A percentile compares a stretch with the other conserved stretches of the same genome.
Conservation (phyloP, 306 rosid species). For the Castanospermum australe region DNA sequence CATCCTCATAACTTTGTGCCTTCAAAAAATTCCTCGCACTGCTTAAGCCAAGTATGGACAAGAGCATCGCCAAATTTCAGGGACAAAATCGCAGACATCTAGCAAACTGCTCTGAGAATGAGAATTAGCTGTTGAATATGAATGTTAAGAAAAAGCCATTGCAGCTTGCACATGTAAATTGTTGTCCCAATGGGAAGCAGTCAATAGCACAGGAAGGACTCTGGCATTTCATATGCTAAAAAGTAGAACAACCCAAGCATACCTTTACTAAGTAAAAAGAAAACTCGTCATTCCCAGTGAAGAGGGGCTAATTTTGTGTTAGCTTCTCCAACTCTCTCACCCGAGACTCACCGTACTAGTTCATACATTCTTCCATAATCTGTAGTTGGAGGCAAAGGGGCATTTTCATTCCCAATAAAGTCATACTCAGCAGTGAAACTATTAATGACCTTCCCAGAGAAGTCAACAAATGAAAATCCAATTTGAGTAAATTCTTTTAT, state of each 20-base stretch:
- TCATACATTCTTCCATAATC: conserved; percentile 46
- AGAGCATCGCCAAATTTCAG: background rate
- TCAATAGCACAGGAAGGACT: conserved; percentile 45
- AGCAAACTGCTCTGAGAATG: conserved; percentile 1
- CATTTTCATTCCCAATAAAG: conserved; percentile 46
- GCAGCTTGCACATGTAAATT: conserved; percentile 38
- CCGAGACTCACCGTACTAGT: conserved; percentile 34
- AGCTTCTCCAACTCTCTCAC: conserved; percentile 45
- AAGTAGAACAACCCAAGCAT: conserved; percentile 47
- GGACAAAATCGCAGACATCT: background rate
- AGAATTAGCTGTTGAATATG: conserved; percentile 29
- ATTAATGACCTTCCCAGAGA: conserved; percentile 39
- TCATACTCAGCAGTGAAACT: conserved; percentile 52
- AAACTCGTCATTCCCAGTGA: conserved; percentile 66
- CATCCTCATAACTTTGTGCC: too few species aligned
- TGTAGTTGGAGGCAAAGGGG: conserved; percentile 50
- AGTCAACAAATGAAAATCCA: background rate
- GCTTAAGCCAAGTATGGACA: background rate
- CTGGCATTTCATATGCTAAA: conserved; percentile 47
- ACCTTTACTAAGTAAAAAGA: conserved; percentile 54
- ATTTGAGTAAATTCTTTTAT: background rate
- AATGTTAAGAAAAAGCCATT: conserved; percentile 49
- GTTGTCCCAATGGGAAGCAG: conserved; percentile 56
- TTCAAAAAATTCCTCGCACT: too few species aligned
- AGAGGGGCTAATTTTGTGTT: conserved; percentile 29